Evolutionary conservation across 805 yeast genomes (phyloP).

Genomic region (Teunomyces atbi): DNA sequence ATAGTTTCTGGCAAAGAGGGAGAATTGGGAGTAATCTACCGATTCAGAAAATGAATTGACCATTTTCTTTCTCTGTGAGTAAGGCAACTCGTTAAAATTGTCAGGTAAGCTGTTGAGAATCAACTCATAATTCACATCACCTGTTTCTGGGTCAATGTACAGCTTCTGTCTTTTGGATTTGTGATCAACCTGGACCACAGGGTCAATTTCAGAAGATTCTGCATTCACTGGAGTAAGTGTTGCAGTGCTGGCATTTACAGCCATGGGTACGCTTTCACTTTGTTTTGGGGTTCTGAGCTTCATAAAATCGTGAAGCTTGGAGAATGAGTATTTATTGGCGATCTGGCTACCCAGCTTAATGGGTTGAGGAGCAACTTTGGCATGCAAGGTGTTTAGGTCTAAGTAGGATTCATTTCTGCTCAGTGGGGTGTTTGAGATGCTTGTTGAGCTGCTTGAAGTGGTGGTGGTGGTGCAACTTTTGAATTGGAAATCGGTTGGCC

Average conservation of each 20-base stretch:
- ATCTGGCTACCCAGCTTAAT: conserved; percentile 19
- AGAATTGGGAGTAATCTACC: conserved; percentile 44
- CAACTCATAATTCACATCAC: conserved; percentile 38
- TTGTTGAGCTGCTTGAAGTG: conserved; percentile 10
- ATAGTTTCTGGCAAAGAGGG: conserved; percentile 37
- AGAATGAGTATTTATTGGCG: conserved; percentile 13
- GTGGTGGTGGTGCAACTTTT: background rate
- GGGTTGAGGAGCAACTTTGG: conserved; percentile 44
- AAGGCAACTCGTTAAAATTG: conserved; percentile 55
- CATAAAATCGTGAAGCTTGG: conserved; percentile 25
- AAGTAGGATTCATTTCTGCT: conserved; percentile 38
- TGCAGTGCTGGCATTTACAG: conserved; percentile 7
- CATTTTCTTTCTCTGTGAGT: conserved; percentile 55
- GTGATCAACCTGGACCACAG: conserved; percentile 12
- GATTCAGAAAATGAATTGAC: conserved; percentile 37
- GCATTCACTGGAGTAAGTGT: conserved; percentile 11
- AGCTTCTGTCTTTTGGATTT: conserved; percentile 26
- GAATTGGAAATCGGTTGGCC: background rate
- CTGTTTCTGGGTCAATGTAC: conserved; percentile 19
- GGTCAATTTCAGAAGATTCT: background rate
- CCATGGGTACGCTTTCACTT: background rate
- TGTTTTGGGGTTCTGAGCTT: conserved; percentile 15
- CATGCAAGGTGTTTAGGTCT: conserved; percentile 42
- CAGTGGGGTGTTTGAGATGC: conserved; percentile 23
- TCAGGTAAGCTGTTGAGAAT: conserved; percentile 47